A percentile compares a stretch with the other conserved stretches of the same genome.
These are phyloP conservation scores for Manihot esculenta DNA, from an alignment of 441 rosid species.

Conservation along the genomic window DNA sequence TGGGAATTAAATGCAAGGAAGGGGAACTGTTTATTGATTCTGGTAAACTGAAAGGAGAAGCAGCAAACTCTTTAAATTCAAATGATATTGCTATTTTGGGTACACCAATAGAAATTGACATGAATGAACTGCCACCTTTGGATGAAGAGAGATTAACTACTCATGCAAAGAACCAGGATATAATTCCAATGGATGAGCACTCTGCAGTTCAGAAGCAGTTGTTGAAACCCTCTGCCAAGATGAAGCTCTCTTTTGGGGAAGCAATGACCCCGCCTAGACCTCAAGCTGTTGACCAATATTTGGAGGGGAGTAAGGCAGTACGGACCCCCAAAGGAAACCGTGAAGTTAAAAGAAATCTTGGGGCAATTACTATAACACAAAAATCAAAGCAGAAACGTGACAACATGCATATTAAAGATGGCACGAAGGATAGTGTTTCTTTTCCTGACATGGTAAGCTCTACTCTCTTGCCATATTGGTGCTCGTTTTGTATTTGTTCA, in stretches of 20 bases:
- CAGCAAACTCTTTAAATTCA: constrained; percentile 16
- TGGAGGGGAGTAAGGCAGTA: constrained; percentile 32
- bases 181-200: constrained; percentile 19
- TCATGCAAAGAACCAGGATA: constrained; percentile 24
- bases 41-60: constrained; percentile 24
- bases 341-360: constrained; percentile 38
- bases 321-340: constrained; percentile 39
- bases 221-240: constrained; percentile 31
- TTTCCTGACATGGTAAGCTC: constrained; percentile 33
- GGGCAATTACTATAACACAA: constrained; percentile 18
- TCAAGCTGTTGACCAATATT: constrained; percentile 33
- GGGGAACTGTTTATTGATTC: constrained; percentile 23
- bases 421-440: constrained; percentile 25
- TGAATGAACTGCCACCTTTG: constrained; percentile 26
- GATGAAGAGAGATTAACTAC: constrained; percentile 23
- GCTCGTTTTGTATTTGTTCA: background rate
- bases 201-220: constrained; percentile 32
- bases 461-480: constrained; percentile 17
- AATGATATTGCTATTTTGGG: constrained; percentile 18
- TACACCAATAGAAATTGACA: constrained; percentile 34
- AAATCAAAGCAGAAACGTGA: constrained; percentile 39
- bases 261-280: constrained; percentile 34
- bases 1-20: constrained; percentile 16
- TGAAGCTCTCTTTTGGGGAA: constrained; percentile 27
- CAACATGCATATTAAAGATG: constrained; percentile 39